Base-by-base conservation (phyloP, 805 yeast genomes). In the Candida nitratophila region DNA sequence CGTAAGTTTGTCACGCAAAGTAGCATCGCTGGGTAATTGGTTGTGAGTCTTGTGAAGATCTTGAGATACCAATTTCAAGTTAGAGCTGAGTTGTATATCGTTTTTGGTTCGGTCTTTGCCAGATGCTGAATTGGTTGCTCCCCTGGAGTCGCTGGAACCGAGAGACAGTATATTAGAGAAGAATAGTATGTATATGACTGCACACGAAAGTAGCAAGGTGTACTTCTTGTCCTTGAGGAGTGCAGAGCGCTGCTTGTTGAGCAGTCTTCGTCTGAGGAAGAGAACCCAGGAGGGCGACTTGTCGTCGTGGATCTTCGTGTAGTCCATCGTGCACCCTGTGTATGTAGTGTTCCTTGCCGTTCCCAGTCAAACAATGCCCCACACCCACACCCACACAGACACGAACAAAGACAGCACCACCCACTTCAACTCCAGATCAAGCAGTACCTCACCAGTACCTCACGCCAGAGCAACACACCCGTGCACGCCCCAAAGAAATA, bases 1-100 rank as follows among this genome's bases (percentile, higher is more conserved):
- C 17, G 83, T 71, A 48, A 90, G 69, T 57, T 85, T 87, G 35
- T 77, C 79, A 37, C 84, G 60, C 39, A 71, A 44, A 9, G 65
- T 47, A 4, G 60, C 45, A 14, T 45, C 42, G 2, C 16, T 14
- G 6, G 57, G 51, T 11, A 58, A 39, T 16, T 43, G 38, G 40
- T 36, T 36, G 10, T 56, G 57, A 42, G 40, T 35, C 30, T 27
- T 19, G 8, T 44, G 40, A 10, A 49, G 14, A 24, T 54, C 47
- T 15, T 27, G 16, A 1, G 51, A 52, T 17, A 50, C 40, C 2
- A 46, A 44, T 17, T 44, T 52, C 37, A 51, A 48, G 37, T 56
- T 53, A 29, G 45, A 20, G n/a, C 16, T 39, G 30, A 50, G 22
- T 40, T 50, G 49, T 21, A 37, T 40, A 22, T 47, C 45, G 26